phyloP scores from a whole-genome alignment of 139 green algal species.

The Spirogloea muscicola region DNA sequence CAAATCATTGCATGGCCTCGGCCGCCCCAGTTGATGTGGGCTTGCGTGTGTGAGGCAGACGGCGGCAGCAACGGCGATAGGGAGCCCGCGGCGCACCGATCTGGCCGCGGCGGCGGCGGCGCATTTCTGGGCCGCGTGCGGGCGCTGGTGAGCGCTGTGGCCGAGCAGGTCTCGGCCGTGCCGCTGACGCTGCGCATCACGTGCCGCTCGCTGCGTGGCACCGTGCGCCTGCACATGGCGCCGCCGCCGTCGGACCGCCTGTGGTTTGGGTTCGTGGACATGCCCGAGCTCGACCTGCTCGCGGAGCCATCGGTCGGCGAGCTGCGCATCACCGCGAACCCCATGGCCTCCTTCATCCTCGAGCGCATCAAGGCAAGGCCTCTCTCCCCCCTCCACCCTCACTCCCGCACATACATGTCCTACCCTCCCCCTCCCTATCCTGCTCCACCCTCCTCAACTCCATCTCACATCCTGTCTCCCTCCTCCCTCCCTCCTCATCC shows the following conservation, averaged over 20 bases:
- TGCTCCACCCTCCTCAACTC: no score
- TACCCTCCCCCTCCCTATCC: no score
- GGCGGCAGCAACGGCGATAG: no score
- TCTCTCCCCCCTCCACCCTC: neutral
- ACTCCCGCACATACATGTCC: no score
- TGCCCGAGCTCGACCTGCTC: conserved; percentile 37
- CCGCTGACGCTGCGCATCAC: conserved; percentile 22
- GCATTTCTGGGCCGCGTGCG: neutral
- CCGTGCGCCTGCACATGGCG: neutral
- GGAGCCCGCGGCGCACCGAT: no score
- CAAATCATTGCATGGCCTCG: no score
- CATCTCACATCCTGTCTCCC: conserved; percentile 8
- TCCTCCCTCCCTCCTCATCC: no score
- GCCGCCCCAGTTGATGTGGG: no score
- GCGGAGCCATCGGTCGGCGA: conserved; percentile 32
- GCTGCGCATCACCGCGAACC: conserved; percentile 29
- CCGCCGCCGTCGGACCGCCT: conserved; percentile 34
- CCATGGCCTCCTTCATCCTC: conserved; percentile 8
- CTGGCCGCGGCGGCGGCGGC: no score
- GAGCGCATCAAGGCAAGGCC: conserved; percentile 22
- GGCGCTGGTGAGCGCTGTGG: neutral
- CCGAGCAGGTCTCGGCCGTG: conserved; percentile 19
- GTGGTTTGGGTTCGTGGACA: conserved; percentile 36
- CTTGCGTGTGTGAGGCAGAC: no score
- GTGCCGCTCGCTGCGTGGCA: conserved; percentile 15